A percentile compares a stretch with the other conserved stretches of the same genome.
Evolutionary conservation across 1,284 basidiomycete genomes (phyloP).

Genomic region (Volvariella surrecta): DNA sequence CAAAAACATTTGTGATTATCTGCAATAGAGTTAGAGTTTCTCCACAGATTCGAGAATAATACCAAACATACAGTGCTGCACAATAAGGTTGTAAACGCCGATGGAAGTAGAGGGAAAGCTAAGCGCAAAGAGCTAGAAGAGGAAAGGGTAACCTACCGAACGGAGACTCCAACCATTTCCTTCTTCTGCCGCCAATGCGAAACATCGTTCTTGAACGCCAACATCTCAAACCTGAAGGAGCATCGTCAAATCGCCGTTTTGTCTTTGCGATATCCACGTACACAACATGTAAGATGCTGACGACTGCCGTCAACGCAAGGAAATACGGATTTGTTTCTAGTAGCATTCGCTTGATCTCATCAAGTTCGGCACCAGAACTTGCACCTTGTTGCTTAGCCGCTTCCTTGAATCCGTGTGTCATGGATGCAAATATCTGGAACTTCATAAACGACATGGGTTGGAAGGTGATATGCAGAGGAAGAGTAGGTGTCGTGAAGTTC

Average conservation of each 20-base stretch:
- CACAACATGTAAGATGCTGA: constrained; percentile 84
- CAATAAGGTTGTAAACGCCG: background rate
- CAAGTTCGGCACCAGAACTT: constrained; percentile 63
- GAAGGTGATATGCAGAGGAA: constrained; percentile 80
- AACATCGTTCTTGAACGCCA: constrained; percentile 92
- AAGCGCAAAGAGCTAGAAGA: constrained; percentile 6
- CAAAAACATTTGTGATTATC: constrained; percentile 91
- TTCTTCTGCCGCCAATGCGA: constrained; percentile 93
- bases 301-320: constrained; percentile 72
- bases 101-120: constrained; percentile 1
- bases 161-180: constrained; percentile 77
- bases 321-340: constrained; percentile 93
- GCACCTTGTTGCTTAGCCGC: constrained; percentile 67
- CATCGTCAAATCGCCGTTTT: constrained; percentile 3
- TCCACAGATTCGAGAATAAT: constrained; percentile 5
- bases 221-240: constrained; percentile 75
- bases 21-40: constrained; percentile 18
- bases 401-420: constrained; percentile 79
- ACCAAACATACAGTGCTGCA: constrained; percentile 19
- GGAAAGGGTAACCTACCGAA: constrained; percentile 42
- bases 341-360: constrained; percentile 91
- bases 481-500: constrained; percentile 62
- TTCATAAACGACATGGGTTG: constrained; percentile 82
- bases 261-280: constrained; percentile 31
- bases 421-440: constrained; percentile 76